Evolutionary conservation across 1,284 basidiomycete genomes (phyloP).

Genomic region (Moesziomyces sp.): DNA sequence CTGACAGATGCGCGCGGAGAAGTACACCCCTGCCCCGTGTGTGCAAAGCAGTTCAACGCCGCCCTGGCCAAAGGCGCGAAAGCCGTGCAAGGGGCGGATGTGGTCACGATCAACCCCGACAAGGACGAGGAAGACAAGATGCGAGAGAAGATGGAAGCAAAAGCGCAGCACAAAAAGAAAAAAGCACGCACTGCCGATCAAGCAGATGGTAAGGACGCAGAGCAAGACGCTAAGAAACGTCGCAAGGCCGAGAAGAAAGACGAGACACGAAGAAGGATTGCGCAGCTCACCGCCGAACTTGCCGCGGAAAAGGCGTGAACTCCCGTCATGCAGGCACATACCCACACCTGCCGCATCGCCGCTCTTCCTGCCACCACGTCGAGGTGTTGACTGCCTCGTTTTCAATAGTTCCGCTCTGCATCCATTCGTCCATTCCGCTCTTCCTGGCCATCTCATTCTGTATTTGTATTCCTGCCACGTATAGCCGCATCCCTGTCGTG

Average conservation of each 20-base stretch:
- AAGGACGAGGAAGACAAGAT: conserved; percentile 33
- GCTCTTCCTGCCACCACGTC: too few relatives aligned
- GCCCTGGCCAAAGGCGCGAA: conserved; percentile 25
- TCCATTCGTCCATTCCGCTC: too few relatives aligned
- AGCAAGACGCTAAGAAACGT: conserved; percentile 9
- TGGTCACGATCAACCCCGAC: conserved; percentile 55
- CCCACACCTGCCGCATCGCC: too few relatives aligned
- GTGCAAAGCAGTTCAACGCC: conserved; percentile 44
- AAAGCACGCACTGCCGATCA: conserved; percentile 9
- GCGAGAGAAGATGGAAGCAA: conserved; percentile 48
- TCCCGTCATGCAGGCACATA: too few relatives aligned
- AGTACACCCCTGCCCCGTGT: conserved; percentile 49
- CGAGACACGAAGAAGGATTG: conserved; percentile 17
- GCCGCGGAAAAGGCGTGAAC: conserved; percentile 18
- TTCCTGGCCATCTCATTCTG: neutral
- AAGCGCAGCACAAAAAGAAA: conserved; percentile 22
- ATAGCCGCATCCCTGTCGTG: neutral
- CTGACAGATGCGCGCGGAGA: conserved; percentile 4
- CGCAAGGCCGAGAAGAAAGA: conserved; percentile 33
- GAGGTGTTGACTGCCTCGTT: too few relatives aligned
- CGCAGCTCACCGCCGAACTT: conserved; percentile 27
- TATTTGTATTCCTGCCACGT: neutral
- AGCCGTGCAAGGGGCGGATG: conserved; percentile 17
- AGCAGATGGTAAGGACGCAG: neutral
- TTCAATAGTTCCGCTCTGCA: too few relatives aligned